Evolutionary conservation across 1,284 basidiomycete genomes (phyloP).

Genomic region (Ceratobasidium sp.): DNA sequence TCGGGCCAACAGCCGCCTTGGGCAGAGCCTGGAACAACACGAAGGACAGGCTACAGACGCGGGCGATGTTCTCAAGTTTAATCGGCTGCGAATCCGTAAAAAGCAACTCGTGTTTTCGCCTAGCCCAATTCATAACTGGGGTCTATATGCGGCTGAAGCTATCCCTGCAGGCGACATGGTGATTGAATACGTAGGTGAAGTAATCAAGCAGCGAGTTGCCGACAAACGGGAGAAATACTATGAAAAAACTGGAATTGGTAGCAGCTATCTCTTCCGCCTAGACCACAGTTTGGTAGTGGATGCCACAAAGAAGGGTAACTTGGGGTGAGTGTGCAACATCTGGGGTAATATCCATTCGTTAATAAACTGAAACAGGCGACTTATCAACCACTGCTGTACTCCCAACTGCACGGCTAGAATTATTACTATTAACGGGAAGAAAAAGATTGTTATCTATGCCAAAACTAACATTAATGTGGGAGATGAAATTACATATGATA

Average conservation of each 20-base stretch:
- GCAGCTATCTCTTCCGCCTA: constrained; percentile 93
- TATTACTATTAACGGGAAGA: constrained; percentile 97
- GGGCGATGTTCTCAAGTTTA: constrained; percentile 87
- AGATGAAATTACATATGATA: constrained; percentile 94
- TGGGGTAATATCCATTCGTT: constrained; percentile 13
- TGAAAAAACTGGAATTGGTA: constrained; percentile 94
- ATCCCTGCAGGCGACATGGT: constrained; percentile 98
- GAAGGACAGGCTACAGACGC: constrained; percentile 56
- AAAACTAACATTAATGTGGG: constrained; percentile 93
- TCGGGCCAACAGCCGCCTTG: constrained; percentile 93
- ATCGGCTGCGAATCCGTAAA: constrained; percentile 97
- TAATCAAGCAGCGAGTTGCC: constrained; percentile 94
- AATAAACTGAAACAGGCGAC: constrained; percentile 67
- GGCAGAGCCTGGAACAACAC: constrained; percentile 95
- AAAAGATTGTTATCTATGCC: constrained; percentile 99
- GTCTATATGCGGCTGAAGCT: constrained; percentile 93
- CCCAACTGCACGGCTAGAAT: constrained; percentile 99
- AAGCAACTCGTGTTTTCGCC: constrained; percentile 97
- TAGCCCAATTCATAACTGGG: constrained; percentile 98
- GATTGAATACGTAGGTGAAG: constrained; percentile 99
- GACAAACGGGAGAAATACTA: constrained; percentile 98
- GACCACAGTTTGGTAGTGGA: constrained; percentile 95
- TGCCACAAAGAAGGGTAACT: constrained; percentile 98
- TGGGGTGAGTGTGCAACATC: constrained; percentile 75
- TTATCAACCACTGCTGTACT: constrained; percentile 98